These are phyloP conservation scores for Colletotrichum limetticola DNA, from an alignment of 2,329 filamentous ascomycete genomes.

Conservation along the genomic window DNA sequence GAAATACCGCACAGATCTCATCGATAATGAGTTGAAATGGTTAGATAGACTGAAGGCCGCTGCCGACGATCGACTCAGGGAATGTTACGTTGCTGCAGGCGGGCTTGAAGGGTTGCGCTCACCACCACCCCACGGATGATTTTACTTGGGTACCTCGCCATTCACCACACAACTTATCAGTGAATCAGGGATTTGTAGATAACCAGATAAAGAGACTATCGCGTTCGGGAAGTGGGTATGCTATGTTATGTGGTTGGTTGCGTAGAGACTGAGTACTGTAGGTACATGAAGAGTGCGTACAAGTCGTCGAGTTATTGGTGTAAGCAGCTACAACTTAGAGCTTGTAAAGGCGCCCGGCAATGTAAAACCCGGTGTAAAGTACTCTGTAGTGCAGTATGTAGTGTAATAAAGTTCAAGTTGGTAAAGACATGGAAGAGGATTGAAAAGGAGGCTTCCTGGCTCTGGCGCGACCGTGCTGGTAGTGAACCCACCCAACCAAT, in stretches of 20 bases:
- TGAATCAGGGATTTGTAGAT: not conserved
- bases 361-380: not conserved
- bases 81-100: not conserved
- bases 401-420: not conserved
- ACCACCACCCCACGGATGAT: not conserved
- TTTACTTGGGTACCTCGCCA: not conserved
- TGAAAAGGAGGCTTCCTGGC: not conserved
- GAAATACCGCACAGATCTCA: not conserved
- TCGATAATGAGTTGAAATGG: not conserved
- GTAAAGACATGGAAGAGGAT: not conserved
- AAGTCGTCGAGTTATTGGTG: not conserved
- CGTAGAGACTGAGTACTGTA: not conserved
- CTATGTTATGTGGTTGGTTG: not conserved
- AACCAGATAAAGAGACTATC: not conserved
- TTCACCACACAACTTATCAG: not conserved
- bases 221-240: not conserved
- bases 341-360: too few species aligned
- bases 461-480: not conserved
- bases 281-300: not conserved
- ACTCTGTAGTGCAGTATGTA: not conserved
- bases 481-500: not conserved
- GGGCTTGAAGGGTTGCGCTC: not conserved
- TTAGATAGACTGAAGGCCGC: not conserved
- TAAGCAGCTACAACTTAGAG: too few species aligned
- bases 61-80: not conserved